These are phyloP conservation scores for Colletotrichum sp. DNA, from an alignment of 2,329 filamentous ascomycete species.

Conservation along the genomic window DNA sequence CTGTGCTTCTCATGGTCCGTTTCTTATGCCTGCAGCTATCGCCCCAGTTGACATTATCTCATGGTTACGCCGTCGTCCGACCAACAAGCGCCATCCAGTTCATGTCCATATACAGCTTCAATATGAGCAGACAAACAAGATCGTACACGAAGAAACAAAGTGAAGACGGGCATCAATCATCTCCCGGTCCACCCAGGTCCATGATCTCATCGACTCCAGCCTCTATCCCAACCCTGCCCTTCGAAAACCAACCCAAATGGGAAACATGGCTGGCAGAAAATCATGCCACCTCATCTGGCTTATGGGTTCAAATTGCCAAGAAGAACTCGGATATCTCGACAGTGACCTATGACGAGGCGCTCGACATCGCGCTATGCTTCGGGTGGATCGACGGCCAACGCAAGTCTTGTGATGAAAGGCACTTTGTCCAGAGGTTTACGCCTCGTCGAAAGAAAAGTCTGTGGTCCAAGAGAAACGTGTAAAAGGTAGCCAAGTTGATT, in stretches of 20 bases:
- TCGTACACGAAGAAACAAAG: neutral
- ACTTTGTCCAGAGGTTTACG: constrained; percentile 62
- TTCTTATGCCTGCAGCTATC: fast-evolving
- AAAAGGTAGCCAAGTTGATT: constrained; percentile 49
- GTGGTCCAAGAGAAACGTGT: constrained; percentile 66
- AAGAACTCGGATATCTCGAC: constrained; percentile 47
- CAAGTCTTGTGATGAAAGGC: constrained; percentile 43
- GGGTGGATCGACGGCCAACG: constrained; percentile 68
- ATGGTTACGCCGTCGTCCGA: neutral
- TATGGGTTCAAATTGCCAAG: constrained; percentile 55
- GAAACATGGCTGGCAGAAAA: constrained; percentile 43
- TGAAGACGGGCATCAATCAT: neutral
- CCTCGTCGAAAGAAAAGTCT: constrained; percentile 57
- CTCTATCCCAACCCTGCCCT: constrained; percentile 26
- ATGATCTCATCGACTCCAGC: neutral
- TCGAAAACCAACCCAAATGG: constrained; percentile 32
- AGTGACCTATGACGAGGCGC: constrained; percentile 53
- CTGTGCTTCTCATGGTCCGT: neutral
- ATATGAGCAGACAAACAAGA: neutral
- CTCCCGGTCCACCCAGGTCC: neutral
- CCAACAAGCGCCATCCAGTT: neutral
- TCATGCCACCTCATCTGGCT: constrained; percentile 34
- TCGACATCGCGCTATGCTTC: constrained; percentile 62
- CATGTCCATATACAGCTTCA: neutral
- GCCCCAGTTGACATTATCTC: neutral